A percentile compares a stretch with the other conserved stretches of the same genome.
Evolutionary conservation across 1,284 basidiomycete genomes (phyloP).

Genomic region (Microbotryum scabiosae): DNA sequence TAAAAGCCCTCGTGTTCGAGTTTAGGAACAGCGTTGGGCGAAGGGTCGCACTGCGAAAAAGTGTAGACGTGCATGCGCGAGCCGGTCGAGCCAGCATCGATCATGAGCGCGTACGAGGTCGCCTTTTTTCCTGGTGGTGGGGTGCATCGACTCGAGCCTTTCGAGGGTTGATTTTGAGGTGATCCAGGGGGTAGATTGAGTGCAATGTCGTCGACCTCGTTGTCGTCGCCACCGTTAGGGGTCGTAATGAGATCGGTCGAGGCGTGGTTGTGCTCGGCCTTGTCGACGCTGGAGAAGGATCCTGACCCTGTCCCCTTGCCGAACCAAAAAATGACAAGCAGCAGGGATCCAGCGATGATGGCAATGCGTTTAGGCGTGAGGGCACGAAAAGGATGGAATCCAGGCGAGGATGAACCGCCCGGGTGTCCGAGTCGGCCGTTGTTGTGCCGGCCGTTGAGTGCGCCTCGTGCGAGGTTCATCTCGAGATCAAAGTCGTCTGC

Average conservation of each 20-base stretch:
- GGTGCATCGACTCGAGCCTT: constrained; percentile 16
- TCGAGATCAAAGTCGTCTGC: constrained; percentile 37
- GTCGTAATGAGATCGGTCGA: not conserved
- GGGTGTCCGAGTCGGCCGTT: constrained; percentile 1
- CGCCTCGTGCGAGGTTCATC: constrained; percentile 12
- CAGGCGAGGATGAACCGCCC: not conserved
- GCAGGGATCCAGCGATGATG: constrained; percentile 18
- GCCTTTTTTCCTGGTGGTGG: constrained; percentile 25
- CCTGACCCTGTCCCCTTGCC: constrained; percentile 8
- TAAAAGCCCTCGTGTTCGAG: constrained; percentile 94
- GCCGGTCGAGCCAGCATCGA: constrained; percentile 95
- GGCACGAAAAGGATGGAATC: constrained; percentile 16
- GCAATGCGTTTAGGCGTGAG: constrained; percentile 28
- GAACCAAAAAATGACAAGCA: constrained; percentile 26
- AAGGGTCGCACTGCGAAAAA: constrained; percentile 70
- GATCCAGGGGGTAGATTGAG: constrained; percentile 17
- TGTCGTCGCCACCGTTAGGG: not conserved
- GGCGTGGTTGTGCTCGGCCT: not conserved
- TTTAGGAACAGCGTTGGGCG: constrained; percentile 52
- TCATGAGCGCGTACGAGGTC: constrained; percentile 73
- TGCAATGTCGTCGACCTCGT: constrained; percentile 11
- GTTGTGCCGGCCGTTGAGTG: constrained; percentile 1
- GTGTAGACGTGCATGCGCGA: constrained; percentile 98
- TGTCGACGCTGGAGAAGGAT: constrained; percentile 3
- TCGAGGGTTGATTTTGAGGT: constrained; percentile 19